Base-by-base conservation (phyloP, 306 rosid species). In the Vicia sativa region DNA sequence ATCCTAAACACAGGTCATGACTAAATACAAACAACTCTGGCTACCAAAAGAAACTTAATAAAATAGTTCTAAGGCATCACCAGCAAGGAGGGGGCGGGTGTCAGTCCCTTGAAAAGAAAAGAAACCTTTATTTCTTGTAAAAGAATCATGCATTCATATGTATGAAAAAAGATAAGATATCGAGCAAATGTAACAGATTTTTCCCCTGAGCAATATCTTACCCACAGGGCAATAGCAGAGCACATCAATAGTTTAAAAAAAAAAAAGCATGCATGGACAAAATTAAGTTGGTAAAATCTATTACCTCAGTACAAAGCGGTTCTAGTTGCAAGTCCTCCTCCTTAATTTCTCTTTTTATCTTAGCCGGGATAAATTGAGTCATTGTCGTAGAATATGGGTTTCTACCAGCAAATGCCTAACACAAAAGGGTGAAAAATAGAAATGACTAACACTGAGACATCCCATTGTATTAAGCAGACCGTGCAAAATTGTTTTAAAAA, bases 291-390 rank as follows among this genome's bases (percentile, higher is more conserved):
- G 37, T 46, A 71, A 54, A 68, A 38, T 41, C 4, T 7, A 68
- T 62, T 41, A 92, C 98, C 98, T 90, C 87, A 3, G 77, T 72
- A 68, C 97, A 86, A 74, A 88, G 98, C 46, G 97, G 96, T 76
- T 90, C 91, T 74, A 93, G 86, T 59, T 71, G 65, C 83, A 93
- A 68, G 41, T 80, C 80, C 67, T 82, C 82, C 80, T 78, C 87
- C 12, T 87, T 77, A 73, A 90, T 80, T 67, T 83, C 73, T 67
- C 96, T 87, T 76, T 1, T 85, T 46, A 34, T 80, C 75, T 81
- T 88, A 58, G 52, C 28, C 19, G 39, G 76, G 67, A 42, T 2
- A 26, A 42, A 48, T 28, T n/a, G 42, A 28, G 41, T 72, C 67
- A 37, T 34, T 23, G 39, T 34, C 54, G 44, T 46, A 67, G 66